phyloP scores from a whole-genome alignment of 2,329 filamentous ascomycete genomes.

The Hypoxylon sp. region DNA sequence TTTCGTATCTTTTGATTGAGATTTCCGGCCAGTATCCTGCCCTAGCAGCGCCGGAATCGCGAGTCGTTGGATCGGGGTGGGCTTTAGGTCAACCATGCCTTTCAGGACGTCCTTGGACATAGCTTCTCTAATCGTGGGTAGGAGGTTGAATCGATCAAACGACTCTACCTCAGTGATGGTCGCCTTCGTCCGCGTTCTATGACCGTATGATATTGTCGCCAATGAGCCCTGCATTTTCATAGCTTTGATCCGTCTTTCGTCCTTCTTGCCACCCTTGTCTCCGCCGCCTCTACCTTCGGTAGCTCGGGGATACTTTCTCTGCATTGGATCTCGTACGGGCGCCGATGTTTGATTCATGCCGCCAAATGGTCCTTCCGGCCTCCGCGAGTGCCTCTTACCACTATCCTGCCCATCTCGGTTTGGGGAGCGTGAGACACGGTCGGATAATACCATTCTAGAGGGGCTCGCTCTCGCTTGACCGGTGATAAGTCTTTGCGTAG shows the following conservation, averaged over 20 bases:
- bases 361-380: conserved; percentile 65
- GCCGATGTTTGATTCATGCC: conserved; percentile 70
- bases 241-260: conserved; percentile 77
- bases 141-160: conserved; percentile 85
- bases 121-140: conserved; percentile 79
- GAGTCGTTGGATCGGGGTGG: conserved; percentile 90
- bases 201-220: conserved; percentile 81
- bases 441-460: conserved; percentile 72
- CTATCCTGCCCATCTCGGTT: conserved; percentile 51
- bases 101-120: conserved; percentile 81
- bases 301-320: conserved; percentile 36
- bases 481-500: conserved; percentile 46
- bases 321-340: conserved; percentile 52
- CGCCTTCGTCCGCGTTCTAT: conserved; percentile 61
- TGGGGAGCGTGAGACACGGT: conserved; percentile 63
- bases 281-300: conserved; percentile 35
- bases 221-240: conserved; percentile 94
- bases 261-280: conserved; percentile 55
- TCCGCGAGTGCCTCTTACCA: conserved; percentile 56
- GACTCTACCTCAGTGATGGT: conserved; percentile 75
- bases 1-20: conserved; percentile 52
- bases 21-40: conserved; percentile 60
- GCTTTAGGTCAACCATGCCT: conserved; percentile 80
- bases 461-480: conserved; percentile 54
- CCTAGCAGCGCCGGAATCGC: conserved; percentile 87